A percentile compares a stretch with the other conserved stretches of the same genome.
These are phyloP conservation scores for Trichophyton verrucosum DNA, from an alignment of 2,329 filamentous ascomycete species.

Conservation along the genomic window DNA sequence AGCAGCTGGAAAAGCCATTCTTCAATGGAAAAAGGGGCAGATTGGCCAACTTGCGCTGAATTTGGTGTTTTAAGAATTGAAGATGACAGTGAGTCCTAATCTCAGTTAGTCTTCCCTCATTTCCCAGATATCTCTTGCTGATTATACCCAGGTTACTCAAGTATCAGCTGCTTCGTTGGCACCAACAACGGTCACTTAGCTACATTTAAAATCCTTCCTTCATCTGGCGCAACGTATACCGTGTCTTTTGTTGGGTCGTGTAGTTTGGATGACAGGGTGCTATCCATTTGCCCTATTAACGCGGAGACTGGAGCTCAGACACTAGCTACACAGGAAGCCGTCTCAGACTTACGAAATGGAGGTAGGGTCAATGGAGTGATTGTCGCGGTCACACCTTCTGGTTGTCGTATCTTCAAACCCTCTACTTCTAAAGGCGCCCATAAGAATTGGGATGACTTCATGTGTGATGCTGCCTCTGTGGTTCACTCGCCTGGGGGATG, in stretches of 20 bases:
- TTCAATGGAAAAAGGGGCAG: slow-evolving; percentile 39
- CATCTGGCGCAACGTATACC: slow-evolving; percentile 54
- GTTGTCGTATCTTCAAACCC: slow-evolving; percentile 79
- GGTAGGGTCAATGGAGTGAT: slow-evolving; percentile 66
- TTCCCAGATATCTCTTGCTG: not conserved
- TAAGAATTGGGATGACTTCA: slow-evolving; percentile 69
- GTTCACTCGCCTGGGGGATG: slow-evolving; percentile 64
- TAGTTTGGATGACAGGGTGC: slow-evolving; percentile 54
- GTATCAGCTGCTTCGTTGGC: slow-evolving; percentile 82
- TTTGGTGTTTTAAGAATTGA: slow-evolving; percentile 91
- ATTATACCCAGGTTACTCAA: slow-evolving; percentile 58
- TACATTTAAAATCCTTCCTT: slow-evolving; percentile 82
- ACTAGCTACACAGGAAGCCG: slow-evolving; percentile 58
- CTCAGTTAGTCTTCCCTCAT: not conserved
- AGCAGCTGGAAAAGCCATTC: slow-evolving; percentile 50
- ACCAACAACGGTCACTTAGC: slow-evolving; percentile 72
- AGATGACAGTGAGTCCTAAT: slow-evolving; percentile 49
- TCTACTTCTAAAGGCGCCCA: slow-evolving; percentile 78
- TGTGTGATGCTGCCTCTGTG: slow-evolving; percentile 71
- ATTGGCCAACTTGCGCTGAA: slow-evolving; percentile 72
- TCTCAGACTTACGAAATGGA: slow-evolving; percentile 66
- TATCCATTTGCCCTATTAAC: slow-evolving; percentile 68
- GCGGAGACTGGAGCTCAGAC: slow-evolving; percentile 65
- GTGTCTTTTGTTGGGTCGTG: slow-evolving; percentile 59
- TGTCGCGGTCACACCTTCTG: slow-evolving; percentile 59